These are phyloP conservation scores for Tagetes patula DNA, from an alignment of 129 eudicot genomes.

Conservation along the genomic window DNA sequence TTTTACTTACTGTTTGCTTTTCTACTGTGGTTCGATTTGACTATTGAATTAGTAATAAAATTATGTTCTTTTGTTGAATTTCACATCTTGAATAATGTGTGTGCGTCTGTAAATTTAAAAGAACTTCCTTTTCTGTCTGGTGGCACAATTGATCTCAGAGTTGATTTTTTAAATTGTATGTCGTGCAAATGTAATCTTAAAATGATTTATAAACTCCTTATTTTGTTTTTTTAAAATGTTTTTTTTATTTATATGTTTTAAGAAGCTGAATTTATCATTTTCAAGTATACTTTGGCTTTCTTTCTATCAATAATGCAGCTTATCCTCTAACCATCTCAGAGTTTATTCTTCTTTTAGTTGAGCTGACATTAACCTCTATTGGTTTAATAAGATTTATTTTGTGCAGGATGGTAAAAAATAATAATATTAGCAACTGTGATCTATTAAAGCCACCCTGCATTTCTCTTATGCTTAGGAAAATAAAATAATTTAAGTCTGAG, in stretches of 20 bases:
- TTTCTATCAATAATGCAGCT: neutral
- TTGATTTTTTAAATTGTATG: neutral
- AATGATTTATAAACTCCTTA: neutral
- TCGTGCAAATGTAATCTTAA: neutral
- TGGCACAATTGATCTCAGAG: neutral
- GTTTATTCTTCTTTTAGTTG: neutral
- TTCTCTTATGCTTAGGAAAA: slow-evolving; percentile 58
- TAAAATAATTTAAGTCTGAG: slow-evolving; percentile 52
- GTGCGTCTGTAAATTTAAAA: neutral
- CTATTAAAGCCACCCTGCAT: slow-evolving; percentile 64
- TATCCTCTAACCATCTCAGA: neutral
- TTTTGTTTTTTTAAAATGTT: neutral
- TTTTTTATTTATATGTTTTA: neutral
- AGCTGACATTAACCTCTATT: neutral
- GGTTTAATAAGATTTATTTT: slow-evolving; percentile 1
- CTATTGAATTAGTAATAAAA: neutral
- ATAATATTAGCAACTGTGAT: slow-evolving; percentile 80
- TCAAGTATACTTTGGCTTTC: neutral
- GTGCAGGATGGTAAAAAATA: slow-evolving; percentile 73
- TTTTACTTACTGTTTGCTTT: slow-evolving; percentile 3
- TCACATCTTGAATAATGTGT: neutral
- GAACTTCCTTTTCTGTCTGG: neutral
- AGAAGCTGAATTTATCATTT: neutral
- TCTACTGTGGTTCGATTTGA: neutral
- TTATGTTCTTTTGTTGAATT: neutral